phyloP scores from a whole-genome alignment of 768 basidiomycete species.

The Boletus pseudo-olivaceus region DNA sequence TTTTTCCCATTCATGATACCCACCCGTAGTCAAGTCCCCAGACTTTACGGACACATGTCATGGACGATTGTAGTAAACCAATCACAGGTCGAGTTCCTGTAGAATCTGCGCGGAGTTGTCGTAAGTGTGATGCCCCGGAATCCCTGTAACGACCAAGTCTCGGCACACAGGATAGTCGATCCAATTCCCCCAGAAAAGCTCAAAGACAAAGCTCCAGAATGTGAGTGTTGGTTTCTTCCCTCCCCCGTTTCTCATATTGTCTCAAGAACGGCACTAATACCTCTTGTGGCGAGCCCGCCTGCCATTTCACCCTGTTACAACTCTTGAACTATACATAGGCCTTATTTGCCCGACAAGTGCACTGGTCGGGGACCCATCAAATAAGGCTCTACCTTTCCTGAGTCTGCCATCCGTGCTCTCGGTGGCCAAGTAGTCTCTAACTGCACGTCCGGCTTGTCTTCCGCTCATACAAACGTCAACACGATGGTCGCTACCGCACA shows the following conservation, averaged over 20 bases:
- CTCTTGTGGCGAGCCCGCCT: too few relatives aligned
- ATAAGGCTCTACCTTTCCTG: too few relatives aligned
- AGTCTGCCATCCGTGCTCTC: too few relatives aligned
- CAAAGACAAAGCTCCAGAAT: not conserved
- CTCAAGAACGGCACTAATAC: not conserved
- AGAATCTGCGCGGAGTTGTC: not conserved
- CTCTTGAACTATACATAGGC: too few relatives aligned
- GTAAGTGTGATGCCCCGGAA: not conserved
- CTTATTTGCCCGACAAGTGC: too few relatives aligned
- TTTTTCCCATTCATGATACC: not conserved
- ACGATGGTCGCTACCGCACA: too few relatives aligned
- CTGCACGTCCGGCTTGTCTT: too few relatives aligned
- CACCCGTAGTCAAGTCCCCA: not conserved
- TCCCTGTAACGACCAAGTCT: slow-evolving; percentile 6
- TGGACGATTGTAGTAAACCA: not conserved
- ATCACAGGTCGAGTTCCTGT: not conserved
- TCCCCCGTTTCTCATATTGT: not conserved
- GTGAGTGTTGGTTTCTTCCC: not conserved
- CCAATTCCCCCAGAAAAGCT: not conserved
- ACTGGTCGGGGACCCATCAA: too few relatives aligned
- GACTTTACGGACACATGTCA: not conserved
- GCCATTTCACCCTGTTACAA: too few relatives aligned
- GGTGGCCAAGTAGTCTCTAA: too few relatives aligned
- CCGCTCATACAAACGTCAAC: too few relatives aligned
- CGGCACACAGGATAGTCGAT: too few relatives aligned